These are phyloP conservation scores for Phytophthora sansomeana DNA, from an alignment of 352 stramenopile species.

Conservation along the genomic window DNA sequence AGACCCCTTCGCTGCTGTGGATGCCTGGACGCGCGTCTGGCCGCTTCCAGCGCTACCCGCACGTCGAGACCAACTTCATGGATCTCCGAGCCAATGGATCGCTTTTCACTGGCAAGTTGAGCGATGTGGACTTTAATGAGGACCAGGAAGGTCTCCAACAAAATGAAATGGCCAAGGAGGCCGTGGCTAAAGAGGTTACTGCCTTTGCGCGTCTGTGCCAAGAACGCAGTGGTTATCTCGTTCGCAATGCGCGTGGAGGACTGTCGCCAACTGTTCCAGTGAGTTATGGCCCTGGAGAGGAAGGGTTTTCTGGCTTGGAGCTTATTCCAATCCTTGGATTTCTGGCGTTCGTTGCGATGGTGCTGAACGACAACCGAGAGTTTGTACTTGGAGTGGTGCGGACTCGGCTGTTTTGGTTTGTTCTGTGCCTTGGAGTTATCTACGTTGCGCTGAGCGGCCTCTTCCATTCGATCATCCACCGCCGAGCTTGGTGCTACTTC, in stretches of 20 bases:
- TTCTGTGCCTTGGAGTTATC: constrained; percentile 55
- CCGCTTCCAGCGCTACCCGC: constrained; percentile 65
- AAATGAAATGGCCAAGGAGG: constrained; percentile 21
- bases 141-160: constrained; percentile 1
- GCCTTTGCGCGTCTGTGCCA: constrained; percentile 48
- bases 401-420: constrained; percentile 62
- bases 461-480: constrained; percentile 72
- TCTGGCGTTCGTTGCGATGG: constrained; percentile 43
- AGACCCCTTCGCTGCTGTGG: constrained; percentile 63
- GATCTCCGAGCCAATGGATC: constrained; percentile 43
- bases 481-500: constrained; percentile 57
- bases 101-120: constrained; percentile 15
- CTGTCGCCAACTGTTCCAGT: constrained; percentile 17
- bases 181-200: constrained; percentile 25
- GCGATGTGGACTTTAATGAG: constrained; percentile 1
- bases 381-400: constrained; percentile 44
- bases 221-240: constrained; percentile 36
- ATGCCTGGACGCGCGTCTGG: constrained; percentile 49
- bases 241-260: constrained; percentile 27
- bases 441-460: constrained; percentile 71
- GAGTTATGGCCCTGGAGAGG: constrained; percentile 1
- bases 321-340: constrained; percentile 49
- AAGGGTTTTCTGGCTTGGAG: constrained; percentile 40
- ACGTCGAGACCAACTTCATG: constrained; percentile 67
- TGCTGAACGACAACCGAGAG: constrained; percentile 52